phyloP scores from a whole-genome alignment of 768 basidiomycete species.

The Baorangia bicolor region DNA sequence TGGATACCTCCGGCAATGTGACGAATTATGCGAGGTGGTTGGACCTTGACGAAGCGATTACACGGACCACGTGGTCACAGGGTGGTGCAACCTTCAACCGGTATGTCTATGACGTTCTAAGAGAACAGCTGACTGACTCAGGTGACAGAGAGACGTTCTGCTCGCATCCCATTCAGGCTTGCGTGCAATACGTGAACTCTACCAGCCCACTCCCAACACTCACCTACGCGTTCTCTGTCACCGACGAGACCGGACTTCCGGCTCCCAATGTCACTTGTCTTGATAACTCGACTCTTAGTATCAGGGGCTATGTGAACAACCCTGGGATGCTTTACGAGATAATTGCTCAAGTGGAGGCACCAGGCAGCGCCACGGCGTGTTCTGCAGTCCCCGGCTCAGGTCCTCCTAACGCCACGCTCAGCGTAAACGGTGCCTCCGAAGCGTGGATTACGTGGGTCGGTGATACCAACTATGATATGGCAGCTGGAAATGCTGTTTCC shows the following conservation, averaged over 20 bases:
- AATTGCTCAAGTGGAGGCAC: constrained; percentile 46
- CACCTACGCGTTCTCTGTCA: constrained; percentile 47
- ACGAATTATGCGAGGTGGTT: constrained; percentile 62
- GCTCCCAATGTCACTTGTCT: constrained; percentile 61
- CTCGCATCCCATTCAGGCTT: constrained; percentile 61
- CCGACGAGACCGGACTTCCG: constrained; percentile 47
- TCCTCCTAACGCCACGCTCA: constrained; percentile 47
- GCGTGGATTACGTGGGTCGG: constrained; percentile 73
- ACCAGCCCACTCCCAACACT: constrained; percentile 38
- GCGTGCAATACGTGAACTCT: constrained; percentile 54
- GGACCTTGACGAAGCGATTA: constrained; percentile 62
- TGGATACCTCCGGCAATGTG: constrained; percentile 38
- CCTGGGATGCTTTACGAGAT: constrained; percentile 76
- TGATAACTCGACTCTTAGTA: constrained; percentile 50
- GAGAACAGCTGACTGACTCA: background rate
- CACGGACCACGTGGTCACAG: constrained; percentile 61
- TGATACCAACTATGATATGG: constrained; percentile 66
- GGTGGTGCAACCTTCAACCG: constrained; percentile 45
- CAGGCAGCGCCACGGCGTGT: constrained; percentile 36
- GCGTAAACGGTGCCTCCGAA: constrained; percentile 46
- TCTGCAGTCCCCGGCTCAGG: constrained; percentile 22
- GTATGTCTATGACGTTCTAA: constrained; percentile 32
- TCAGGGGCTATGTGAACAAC: constrained; percentile 46
- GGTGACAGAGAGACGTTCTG: constrained; percentile 55
- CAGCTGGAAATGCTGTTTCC: constrained; percentile 55